Evolutionary conservation across 345 rosid species (phyloP), one percentile per base, ranked within the genome.

Genomic region (Nephelium lappaceum): DNA sequence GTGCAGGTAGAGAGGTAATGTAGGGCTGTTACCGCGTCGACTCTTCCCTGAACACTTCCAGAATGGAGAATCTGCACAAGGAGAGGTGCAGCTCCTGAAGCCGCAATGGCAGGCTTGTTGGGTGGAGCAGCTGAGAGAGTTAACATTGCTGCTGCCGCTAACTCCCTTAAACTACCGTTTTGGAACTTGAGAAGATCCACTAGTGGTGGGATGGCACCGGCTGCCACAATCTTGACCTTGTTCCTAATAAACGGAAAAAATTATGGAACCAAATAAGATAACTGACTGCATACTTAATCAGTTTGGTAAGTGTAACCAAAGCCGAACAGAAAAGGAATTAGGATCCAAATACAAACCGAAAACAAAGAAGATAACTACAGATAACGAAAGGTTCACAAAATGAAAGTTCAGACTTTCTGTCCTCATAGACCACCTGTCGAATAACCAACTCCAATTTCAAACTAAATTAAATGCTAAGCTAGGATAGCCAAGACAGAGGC

Each of bases 81-180:
- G 76, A 87, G 83, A 25, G 89, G 92, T 63, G 90, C 83, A 67
- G 85, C 93, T 82, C 93, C 97, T 43, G 91, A 84, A 53, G 87
- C 86, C 63, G 83, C 88, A 64, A 93, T 93, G 41, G 78, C 79
- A 23, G 90, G 78, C 83, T 91, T 91, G 83, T 93, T 93, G 47
- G 95, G 86, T 72, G 86, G 84, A 38, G 95, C 92, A 31, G 93
- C 92, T 1, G 97, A 93, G 76, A 92, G 93, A 43, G 97, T 91
- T 82, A 91, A 81, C 80, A 91, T 82, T 27, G 92, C 94, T 36
- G 95, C 95, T n/a, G 95, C 82, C 1, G 93, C 95, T 47, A 91
- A 78, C 84, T 92, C 97, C 45, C 93, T 74, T 49, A 93, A 79
- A 78, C 78, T 84, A 39, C 85, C 79, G 38, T 83, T 81, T 27